Percentiles rank a stretch among this genome's conserved stretches.
These are phyloP conservation scores for Aspergillus calidoustus DNA, from an alignment of 2,329 filamentous ascomycete species.

Conservation along the genomic window DNA sequence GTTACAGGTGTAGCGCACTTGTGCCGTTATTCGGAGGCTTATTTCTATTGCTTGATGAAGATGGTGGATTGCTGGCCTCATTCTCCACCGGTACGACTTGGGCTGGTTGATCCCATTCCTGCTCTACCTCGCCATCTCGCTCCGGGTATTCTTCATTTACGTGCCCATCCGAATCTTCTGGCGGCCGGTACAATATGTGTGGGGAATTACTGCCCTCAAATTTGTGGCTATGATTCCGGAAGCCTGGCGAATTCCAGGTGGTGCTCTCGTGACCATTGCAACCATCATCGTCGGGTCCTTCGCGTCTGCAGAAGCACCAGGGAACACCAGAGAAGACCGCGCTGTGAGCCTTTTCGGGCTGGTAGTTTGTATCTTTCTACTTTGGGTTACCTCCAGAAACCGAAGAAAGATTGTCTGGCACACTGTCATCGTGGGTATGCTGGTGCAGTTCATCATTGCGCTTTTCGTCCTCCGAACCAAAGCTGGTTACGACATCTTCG, in stretches of 20 bases:
- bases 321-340: conserved; percentile 81
- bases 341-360: conserved; percentile 82
- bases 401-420: conserved; percentile 68
- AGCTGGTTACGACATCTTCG: conserved; percentile 88
- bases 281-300: conserved; percentile 81
- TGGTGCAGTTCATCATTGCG: conserved; percentile 84
- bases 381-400: conserved; percentile 74
- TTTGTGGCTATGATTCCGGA: conserved; percentile 68
- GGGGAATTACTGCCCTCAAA: conserved; percentile 67
- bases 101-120: conserved; percentile 88
- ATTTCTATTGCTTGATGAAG: conserved; percentile 35
- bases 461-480: conserved; percentile 83
- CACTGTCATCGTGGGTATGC: conserved; percentile 85
- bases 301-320: conserved; percentile 68
- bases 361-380: conserved; percentile 66
- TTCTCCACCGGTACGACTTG: conserved; percentile 72
- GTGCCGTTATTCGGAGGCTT: conserved; percentile 2
- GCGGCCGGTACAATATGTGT: conserved; percentile 68
- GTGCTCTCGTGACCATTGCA: conserved; percentile 66
- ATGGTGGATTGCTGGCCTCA: conserved; percentile 78
- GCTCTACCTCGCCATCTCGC: conserved; percentile 73
- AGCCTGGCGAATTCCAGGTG: conserved; percentile 66
- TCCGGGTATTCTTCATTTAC: conserved; percentile 76
- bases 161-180: conserved; percentile 70
- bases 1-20: neutral